Conservation (phyloP, 495 filamentous ascomycete species). For the Aspergillus saccharolyticus region DNA sequence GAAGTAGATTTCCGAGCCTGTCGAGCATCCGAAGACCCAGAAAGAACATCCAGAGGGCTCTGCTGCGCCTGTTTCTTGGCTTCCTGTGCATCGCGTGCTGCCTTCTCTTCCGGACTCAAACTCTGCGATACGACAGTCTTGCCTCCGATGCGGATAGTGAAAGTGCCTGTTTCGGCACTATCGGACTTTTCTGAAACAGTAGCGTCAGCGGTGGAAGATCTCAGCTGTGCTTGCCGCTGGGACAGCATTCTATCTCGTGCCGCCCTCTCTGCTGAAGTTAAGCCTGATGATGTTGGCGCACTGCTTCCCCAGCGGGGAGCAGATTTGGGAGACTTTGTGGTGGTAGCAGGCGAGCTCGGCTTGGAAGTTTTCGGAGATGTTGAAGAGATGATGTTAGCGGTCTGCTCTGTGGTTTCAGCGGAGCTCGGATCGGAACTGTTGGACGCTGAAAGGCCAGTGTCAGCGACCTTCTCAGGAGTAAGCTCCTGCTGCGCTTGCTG, state of each 20-base stretch:
- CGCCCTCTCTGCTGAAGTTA: conserved; percentile 5
- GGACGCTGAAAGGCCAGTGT: no score
- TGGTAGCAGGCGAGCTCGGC: background rate
- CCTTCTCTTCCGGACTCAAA: conserved; percentile 5
- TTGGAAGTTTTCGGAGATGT: no score
- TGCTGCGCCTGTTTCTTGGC: conserved; percentile 9
- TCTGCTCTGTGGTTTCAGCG: background rate
- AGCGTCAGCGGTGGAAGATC: background rate
- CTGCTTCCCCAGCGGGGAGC: no score
- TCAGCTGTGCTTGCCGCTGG: background rate
- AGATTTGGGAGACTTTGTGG: no score
- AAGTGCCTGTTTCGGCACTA: background rate
- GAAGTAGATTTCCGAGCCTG: background rate
- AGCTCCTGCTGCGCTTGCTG: background rate
- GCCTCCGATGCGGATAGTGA: background rate
- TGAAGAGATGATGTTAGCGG: no score
- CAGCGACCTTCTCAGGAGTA: background rate
- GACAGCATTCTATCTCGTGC: conserved; percentile 13
- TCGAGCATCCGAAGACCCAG: background rate
- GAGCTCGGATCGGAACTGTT: no score
- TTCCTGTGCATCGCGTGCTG: conserved; percentile 12
- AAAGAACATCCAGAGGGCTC: background rate
- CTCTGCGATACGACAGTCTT: background rate
- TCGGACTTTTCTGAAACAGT: background rate
- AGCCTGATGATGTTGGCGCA: background rate